phyloP scores from a whole-genome alignment of 2,329 filamentous ascomycete species.

The Trichophyton verrucosum region DNA sequence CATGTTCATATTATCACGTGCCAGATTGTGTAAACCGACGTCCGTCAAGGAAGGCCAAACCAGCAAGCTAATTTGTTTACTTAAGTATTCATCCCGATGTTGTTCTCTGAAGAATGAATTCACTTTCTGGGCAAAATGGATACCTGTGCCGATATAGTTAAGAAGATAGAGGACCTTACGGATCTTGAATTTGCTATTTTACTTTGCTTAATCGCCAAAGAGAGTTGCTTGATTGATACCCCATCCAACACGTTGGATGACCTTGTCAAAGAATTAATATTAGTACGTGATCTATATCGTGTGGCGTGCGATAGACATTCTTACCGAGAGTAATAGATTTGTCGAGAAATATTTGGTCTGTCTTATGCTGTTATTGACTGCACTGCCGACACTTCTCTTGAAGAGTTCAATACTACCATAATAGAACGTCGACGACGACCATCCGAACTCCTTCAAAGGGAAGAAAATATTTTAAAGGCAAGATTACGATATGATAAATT shows the following conservation, averaged over 20 bases:
- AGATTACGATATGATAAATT: background rate
- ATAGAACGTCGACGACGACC: slow-evolving; percentile 27
- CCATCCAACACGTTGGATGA: slow-evolving; percentile 49
- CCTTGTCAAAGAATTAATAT: slow-evolving; percentile 59
- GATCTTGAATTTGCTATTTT: slow-evolving; percentile 81
- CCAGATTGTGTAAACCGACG: background rate
- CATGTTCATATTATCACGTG: background rate
- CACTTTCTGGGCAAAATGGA: slow-evolving; percentile 22
- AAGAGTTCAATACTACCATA: slow-evolving; percentile 65
- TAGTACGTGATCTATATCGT: slow-evolving; percentile 38
- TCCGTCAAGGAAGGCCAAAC: background rate
- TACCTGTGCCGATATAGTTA: slow-evolving; percentile 50
- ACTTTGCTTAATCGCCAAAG: slow-evolving; percentile 64
- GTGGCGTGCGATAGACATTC: background rate
- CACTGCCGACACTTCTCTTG: slow-evolving; percentile 58
- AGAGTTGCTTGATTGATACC: slow-evolving; percentile 82
- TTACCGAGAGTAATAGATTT: slow-evolving; percentile 40
- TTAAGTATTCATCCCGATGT: background rate
- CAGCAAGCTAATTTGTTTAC: background rate
- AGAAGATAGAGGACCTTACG: slow-evolving; percentile 63
- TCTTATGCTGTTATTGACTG: slow-evolving; percentile 60
- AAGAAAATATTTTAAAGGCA: background rate
- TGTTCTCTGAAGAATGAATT: background rate
- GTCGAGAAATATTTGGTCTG: slow-evolving; percentile 59
- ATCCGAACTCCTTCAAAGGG: background rate